A percentile compares a stretch with the other conserved stretches of the same genome.
Conservation (phyloP, 2,329 filamentous ascomycete genomes). For the Apiospora malaysiana region DNA sequence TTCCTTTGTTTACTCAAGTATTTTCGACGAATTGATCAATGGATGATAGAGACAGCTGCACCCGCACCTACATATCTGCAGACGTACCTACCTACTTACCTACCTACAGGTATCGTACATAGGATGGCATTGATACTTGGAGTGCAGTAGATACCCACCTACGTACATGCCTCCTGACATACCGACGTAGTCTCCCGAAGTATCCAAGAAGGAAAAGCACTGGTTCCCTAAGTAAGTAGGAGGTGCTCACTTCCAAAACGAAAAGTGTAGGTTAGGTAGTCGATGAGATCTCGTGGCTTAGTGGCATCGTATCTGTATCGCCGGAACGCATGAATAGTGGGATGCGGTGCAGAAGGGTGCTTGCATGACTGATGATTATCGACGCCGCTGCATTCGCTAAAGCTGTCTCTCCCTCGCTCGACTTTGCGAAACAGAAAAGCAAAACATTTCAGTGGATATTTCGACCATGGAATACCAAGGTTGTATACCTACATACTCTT, state of each 20-base stretch:
- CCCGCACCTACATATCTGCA: not conserved
- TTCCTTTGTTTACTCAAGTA: constrained; percentile 4
- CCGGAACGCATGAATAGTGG: not conserved
- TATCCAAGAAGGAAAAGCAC: too few relatives aligned
- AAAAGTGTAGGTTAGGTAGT: not conserved
- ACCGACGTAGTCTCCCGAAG: too few relatives aligned
- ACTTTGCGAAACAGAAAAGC: constrained; percentile 1
- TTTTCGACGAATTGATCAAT: not conserved
- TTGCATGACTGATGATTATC: not conserved
- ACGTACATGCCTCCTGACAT: not conserved
- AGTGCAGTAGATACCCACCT: not conserved
- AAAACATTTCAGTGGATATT: not conserved
- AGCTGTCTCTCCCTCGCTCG: not conserved
- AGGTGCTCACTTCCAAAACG: too few relatives aligned
- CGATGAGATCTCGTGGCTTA: not conserved
- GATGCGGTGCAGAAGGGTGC: not conserved
- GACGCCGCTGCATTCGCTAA: not conserved
- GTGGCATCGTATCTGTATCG: not conserved
- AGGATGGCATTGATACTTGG: not conserved
- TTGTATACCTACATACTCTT: too few relatives aligned
- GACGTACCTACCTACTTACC: not conserved
- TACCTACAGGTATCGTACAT: not conserved
- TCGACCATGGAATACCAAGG: not conserved
- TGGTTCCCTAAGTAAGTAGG: too few relatives aligned
- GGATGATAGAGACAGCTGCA: not conserved